Percentiles rank a stretch among this genome's conserved stretches.
phyloP scores from a whole-genome alignment of 2,329 filamentous ascomycete species.

The Diaporthe sp. region DNA sequence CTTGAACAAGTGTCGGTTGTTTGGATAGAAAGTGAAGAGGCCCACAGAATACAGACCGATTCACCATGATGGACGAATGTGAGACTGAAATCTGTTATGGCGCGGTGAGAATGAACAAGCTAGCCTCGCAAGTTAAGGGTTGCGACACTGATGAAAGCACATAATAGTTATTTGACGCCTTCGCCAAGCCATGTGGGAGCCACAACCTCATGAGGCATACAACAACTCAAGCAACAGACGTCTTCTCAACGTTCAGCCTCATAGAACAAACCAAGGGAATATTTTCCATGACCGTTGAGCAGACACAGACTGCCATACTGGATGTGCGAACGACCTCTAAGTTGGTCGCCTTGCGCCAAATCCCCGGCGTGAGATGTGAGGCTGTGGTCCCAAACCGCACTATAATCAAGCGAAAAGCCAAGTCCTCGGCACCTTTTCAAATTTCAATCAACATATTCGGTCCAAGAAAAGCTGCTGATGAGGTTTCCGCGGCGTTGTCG shows the following conservation, averaged over 20 bases:
- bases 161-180: neutral
- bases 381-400: neutral
- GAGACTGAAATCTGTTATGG: constrained; percentile 9
- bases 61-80: neutral
- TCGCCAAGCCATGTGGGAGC: neutral
- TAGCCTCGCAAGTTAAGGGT: neutral
- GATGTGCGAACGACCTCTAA: neutral
- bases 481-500: neutral
- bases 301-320: neutral
- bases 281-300: neutral
- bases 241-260: neutral
- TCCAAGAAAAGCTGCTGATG: neutral
- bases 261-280: neutral
- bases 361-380: neutral
- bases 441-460: constrained; percentile 7
- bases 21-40: neutral
- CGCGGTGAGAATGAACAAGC: neutral
- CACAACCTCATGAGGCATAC: neutral
- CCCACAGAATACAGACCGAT: neutral
- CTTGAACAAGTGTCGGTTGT: neutral
- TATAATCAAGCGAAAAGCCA: neutral
- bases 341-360: neutral
- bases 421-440: neutral
- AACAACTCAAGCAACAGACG: neutral
- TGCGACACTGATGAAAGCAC: neutral